These are phyloP conservation scores for Casuarina glauca DNA, from an alignment of 306 rosid genomes.

Conservation along the genomic window DNA sequence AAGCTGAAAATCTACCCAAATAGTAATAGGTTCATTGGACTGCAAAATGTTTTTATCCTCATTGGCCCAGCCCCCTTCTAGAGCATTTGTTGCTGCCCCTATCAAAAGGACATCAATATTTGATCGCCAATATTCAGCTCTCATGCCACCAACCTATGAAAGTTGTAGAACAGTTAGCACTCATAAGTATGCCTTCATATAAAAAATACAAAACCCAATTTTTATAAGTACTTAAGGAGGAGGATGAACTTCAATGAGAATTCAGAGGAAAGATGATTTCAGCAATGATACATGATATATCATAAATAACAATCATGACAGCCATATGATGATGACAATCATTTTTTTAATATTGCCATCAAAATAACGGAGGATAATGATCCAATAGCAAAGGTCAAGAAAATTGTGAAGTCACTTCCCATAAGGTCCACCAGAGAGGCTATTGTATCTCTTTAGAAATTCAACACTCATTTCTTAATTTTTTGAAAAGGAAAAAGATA, in stretches of 20 bases:
- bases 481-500: neutral
- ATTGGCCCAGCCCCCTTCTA: slow-evolving; percentile 43
- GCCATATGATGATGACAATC: no score
- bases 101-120: slow-evolving; percentile 65
- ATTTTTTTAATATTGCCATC: no score
- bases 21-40: slow-evolving; percentile 42
- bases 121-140: slow-evolving; percentile 60
- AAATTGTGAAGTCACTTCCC: no score
- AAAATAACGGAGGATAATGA: no score
- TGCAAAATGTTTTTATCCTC: slow-evolving; percentile 49
- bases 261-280: no score
- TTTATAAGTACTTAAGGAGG: neutral
- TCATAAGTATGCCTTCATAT: slow-evolving; percentile 8
- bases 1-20: slow-evolving; percentile 61
- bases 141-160: slow-evolving; percentile 71
- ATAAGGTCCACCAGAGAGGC: no score
- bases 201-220: neutral
- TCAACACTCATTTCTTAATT: no score
- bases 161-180: slow-evolving; percentile 7
- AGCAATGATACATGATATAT: no score
- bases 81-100: slow-evolving; percentile 46
- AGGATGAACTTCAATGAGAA: no score
- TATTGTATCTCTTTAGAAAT: no score
- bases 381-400: no score
- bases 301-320: no score